phyloP scores from a whole-genome alignment of 148 eudicot genomes.

The Gaultheria prostrata region DNA sequence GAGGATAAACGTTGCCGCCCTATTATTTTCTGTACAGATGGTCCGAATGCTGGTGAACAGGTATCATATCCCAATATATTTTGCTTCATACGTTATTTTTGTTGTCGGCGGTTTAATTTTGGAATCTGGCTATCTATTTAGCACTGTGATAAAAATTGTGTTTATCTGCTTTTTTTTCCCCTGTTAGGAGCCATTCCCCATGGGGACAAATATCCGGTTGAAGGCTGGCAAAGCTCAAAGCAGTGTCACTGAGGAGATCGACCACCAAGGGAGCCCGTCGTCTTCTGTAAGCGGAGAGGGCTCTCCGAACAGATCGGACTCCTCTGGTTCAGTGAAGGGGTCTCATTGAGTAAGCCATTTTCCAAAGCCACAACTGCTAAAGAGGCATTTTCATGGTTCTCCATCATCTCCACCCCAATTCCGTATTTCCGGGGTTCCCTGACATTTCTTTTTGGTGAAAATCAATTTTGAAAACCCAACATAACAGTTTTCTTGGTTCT shows the following conservation, averaged over 20 bases:
- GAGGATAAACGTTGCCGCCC: constrained; percentile 90
- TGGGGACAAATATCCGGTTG: constrained; percentile 39
- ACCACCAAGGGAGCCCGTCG: constrained; percentile 19
- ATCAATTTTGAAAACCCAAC: constrained; percentile 20
- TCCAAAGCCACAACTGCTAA: constrained; percentile 10
- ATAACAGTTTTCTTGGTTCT: constrained; percentile 8
- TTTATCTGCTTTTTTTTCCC: not conserved
- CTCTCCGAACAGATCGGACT: constrained; percentile 10
- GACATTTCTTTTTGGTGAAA: constrained; percentile 2
- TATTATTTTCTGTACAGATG: constrained; percentile 64
- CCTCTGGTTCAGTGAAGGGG: not conserved
- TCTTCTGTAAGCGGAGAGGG: constrained; percentile 10
- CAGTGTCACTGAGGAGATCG: constrained; percentile 8
- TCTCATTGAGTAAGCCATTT: constrained; percentile 17
- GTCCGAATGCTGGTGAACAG: constrained; percentile 82
- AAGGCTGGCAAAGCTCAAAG: constrained; percentile 29
- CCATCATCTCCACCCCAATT: constrained; percentile 13
- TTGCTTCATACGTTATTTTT: not conserved
- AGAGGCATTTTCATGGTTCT: constrained; percentile 5
- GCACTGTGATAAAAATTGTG: not conserved
- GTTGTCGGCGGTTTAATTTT: not conserved
- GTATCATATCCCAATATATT: constrained; percentile 24
- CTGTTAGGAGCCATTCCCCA: constrained; percentile 67
- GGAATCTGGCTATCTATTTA: not conserved
- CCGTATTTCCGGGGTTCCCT: not conserved